phyloP scores from a whole-genome alignment of 2,329 filamentous ascomycete genomes.

The Alternaria longipes region DNA sequence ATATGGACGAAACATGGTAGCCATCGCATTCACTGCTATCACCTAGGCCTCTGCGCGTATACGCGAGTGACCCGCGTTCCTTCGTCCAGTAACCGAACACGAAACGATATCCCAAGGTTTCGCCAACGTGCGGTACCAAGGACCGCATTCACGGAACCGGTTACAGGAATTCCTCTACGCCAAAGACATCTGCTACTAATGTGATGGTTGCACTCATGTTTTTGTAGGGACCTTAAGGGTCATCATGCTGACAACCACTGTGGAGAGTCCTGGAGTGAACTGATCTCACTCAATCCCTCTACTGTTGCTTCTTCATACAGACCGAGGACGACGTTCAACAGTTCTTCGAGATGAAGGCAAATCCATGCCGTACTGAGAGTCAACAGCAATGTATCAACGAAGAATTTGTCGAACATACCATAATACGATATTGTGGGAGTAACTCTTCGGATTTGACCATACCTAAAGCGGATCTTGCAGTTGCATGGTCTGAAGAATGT shows the following conservation, averaged over 20 bases:
- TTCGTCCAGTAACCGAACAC: neutral
- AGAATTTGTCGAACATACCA: neutral
- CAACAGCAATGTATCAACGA: neutral
- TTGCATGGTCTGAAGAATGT: neutral
- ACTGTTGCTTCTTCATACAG: neutral
- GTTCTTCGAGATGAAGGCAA: neutral
- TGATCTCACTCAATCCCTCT: neutral
- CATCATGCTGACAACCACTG: neutral
- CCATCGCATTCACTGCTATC: neutral
- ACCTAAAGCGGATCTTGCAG: neutral
- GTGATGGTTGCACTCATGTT: neutral
- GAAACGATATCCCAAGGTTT: neutral
- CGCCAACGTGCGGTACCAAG: neutral
- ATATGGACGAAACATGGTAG: neutral
- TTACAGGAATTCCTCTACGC: neutral
- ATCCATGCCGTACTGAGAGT: neutral
- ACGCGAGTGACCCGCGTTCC: neutral
- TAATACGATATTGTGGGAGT: too few relatives aligned
- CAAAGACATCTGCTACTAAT: neutral
- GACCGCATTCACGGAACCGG: neutral
- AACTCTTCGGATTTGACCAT: neutral
- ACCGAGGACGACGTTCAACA: neutral
- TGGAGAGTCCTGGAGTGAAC: neutral
- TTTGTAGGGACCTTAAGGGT: neutral
- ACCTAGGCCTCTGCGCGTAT: neutral